Percentiles rank a stretch among this genome's conserved stretches.
Evolutionary conservation across 2,329 filamentous ascomycete species (phyloP).

Genomic region (Colletotrichum plurivorum): DNA sequence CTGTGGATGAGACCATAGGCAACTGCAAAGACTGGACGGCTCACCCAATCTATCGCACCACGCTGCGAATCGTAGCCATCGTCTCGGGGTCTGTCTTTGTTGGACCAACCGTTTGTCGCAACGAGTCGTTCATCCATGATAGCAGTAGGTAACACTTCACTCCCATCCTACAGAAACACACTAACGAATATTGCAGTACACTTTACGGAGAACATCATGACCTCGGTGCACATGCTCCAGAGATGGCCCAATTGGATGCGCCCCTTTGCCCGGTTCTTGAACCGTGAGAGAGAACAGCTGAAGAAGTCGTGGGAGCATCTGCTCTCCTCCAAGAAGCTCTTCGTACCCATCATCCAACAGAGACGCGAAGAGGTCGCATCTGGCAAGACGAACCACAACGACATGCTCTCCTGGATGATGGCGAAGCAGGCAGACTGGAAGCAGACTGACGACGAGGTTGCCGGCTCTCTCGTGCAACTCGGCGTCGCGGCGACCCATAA

Average conservation of each 20-base stretch:
- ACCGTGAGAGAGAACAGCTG: slow-evolving; percentile 12
- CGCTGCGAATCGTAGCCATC: slow-evolving; percentile 59
- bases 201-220: slow-evolving; percentile 21
- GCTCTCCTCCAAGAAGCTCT: slow-evolving; percentile 5
- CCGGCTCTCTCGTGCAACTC: slow-evolving; percentile 55
- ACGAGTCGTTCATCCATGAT: slow-evolving; percentile 56
- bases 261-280: slow-evolving; percentile 3
- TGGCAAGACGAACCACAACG: not conserved
- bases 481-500: slow-evolving; percentile 64
- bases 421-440: slow-evolving; percentile 51
- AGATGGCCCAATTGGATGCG: slow-evolving; percentile 23
- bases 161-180: no score
- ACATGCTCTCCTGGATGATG: slow-evolving; percentile 51
- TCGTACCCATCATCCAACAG: slow-evolving; percentile 17
- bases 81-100: slow-evolving; percentile 61
- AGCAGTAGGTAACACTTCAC: slow-evolving; percentile 60
- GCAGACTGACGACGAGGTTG: slow-evolving; percentile 49
- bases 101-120: slow-evolving; percentile 57
- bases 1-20: slow-evolving; percentile 49
- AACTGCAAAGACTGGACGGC: slow-evolving; percentile 53
- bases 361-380: slow-evolving; percentile 1
- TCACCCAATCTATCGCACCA: slow-evolving; percentile 51
- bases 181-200: slow-evolving; percentile 40
- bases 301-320: slow-evolving; percentile 12
- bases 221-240: slow-evolving; percentile 23